Evolutionary conservation across 2,329 filamentous ascomycete species (phyloP).

Genomic region (Paecilomyces sp.): DNA sequence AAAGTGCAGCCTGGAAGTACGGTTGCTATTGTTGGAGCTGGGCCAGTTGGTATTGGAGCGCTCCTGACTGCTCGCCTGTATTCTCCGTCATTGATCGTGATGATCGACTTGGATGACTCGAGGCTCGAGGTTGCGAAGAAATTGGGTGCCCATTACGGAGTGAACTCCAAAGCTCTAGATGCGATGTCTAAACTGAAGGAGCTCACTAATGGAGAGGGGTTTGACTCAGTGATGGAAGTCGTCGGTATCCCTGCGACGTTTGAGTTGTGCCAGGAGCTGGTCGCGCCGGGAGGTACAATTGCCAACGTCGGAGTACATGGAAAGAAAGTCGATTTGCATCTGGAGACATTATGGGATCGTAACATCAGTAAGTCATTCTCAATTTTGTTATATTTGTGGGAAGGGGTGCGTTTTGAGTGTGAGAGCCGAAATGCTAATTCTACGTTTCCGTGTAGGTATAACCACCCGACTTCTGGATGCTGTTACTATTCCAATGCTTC

Average conservation of each 20-base stretch:
- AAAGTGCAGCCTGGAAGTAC: conserved; percentile 46
- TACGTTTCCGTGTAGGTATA: neutral
- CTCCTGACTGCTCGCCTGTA: conserved; percentile 51
- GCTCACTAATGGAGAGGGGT: conserved; percentile 46
- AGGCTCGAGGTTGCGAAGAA: conserved; percentile 41
- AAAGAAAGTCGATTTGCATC: conserved; percentile 43
- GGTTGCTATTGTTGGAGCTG: conserved; percentile 50
- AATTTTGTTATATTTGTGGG: neutral
- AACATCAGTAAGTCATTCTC: conserved; percentile 41
- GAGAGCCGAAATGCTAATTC: neutral
- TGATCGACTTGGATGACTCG: conserved; percentile 45
- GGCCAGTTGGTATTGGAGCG: conserved; percentile 50
- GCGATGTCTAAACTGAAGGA: conserved; percentile 32
- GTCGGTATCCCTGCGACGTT: conserved; percentile 50
- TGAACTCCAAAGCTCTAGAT: conserved; percentile 33
- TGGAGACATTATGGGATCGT: conserved; percentile 49
- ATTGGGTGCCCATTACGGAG: conserved; percentile 42
- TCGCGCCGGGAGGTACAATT: conserved; percentile 47
- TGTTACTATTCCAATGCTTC: conserved; percentile 41
- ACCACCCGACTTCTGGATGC: conserved; percentile 8
- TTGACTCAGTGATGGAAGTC: conserved; percentile 52
- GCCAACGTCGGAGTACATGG: conserved; percentile 56
- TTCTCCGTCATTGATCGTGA: conserved; percentile 44
- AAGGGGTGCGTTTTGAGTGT: neutral
- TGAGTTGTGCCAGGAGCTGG: conserved; percentile 46